Evolutionary conservation across 228 moss, liverwort and hornwort species (phyloP).

Genomic region (Sphagnum fallax): DNA sequence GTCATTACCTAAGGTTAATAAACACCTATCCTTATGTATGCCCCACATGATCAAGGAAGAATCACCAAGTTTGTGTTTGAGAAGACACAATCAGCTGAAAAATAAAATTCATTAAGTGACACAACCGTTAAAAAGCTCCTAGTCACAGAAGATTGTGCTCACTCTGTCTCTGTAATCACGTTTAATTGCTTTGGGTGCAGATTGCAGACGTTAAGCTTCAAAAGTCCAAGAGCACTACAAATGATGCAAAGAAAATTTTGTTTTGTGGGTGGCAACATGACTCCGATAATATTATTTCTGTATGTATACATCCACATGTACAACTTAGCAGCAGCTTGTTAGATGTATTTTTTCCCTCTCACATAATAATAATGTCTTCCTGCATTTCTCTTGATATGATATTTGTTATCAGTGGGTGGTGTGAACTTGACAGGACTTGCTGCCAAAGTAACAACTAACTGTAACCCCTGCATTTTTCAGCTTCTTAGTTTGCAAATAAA

Average conservation of each 20-base stretch:
- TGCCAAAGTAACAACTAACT: background rate
- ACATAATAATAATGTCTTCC: background rate
- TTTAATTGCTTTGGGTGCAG: slow-evolving; percentile 8
- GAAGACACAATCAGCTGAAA: background rate
- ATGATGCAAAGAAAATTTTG: slow-evolving; percentile 61
- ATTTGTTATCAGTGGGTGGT: background rate
- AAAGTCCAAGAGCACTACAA: slow-evolving; percentile 17
- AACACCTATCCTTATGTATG: no score
- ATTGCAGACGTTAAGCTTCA: slow-evolving; percentile 24
- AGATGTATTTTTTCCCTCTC: background rate
- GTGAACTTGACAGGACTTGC: background rate
- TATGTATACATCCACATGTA: background rate
- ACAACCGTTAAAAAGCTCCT: background rate
- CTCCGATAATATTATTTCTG: slow-evolving; percentile 53
- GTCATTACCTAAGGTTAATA: slow-evolving; percentile 15
- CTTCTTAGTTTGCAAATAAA: no score
- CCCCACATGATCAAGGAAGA: no score
- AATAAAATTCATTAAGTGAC: background rate
- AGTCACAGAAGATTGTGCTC: background rate
- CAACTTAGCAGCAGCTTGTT: background rate
- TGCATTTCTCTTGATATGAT: background rate
- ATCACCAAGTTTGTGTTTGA: background rate
- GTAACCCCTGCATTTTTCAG: no score
- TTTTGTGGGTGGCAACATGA: slow-evolving; percentile 75
- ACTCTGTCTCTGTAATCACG: background rate